Evolutionary conservation across 169 alveolate genomes (phyloP), one percentile per base, ranked within the genome.

Genomic region (Plasmodium malariae): DNA sequence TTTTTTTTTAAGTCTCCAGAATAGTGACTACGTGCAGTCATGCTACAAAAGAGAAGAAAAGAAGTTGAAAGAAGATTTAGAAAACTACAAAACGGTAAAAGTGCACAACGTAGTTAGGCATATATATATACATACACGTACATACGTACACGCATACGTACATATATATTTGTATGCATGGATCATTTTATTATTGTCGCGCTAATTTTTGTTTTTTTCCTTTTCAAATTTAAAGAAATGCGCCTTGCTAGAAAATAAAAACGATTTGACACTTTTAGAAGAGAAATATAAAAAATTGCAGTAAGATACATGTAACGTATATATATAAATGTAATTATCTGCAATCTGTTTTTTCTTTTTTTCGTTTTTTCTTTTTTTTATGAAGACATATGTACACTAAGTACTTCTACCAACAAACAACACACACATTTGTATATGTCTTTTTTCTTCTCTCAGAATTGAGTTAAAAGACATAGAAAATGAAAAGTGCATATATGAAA

Each of bases 21-120:
- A 62, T 24, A 62, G 30, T 60, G 78, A 76, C 36, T 54, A 76
- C 63, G 11, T 76, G 36, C 14, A 40, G 12, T 63, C 89, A 26
- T 76, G 89, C 45, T 62, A 49, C 37, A 76, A 76, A 62, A n/a
- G 14, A 7, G 89, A 76, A 40, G 89, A 76, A 63, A 76, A 49
- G 24, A 76, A 60, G 28, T 34, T 76, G 48, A 76, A 76, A 26
- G 89, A 76, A 63, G 74, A 76, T 48, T 19, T 76, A 28, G 78
- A 76, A 62, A 60, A 24, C 9, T 76, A 62, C 59, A 76, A 76
- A 48, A 54, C 43, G 54, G 89, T 76, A 28, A 9, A 60, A 2
- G 34, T 0, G 37, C 17, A 68, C 3, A 5, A 21, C 14, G 19
- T 36, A 63, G 7, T 17, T 62, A 3, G 19, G 73, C 28, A 30